A percentile compares a stretch with the other conserved stretches of the same genome.
phyloP scores from a whole-genome alignment of 257 asterid genomes.

The Solanum phureja region DNA sequence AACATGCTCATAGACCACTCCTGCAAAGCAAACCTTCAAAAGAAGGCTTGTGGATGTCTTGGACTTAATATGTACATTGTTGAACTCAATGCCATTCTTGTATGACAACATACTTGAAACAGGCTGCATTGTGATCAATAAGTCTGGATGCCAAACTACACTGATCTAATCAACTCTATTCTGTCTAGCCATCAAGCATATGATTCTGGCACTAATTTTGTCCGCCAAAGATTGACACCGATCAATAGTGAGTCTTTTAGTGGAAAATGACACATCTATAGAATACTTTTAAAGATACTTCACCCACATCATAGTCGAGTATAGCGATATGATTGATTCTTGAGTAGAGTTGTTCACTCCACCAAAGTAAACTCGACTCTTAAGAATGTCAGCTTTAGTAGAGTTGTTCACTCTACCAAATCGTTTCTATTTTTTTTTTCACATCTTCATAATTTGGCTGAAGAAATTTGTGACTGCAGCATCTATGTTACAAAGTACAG shows the following conservation, averaged over 20 bases:
- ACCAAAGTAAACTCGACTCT: not conserved
- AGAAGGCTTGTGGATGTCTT: no score
- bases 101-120: not conserved
- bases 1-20: no score
- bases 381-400: not conserved
- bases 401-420: not conserved
- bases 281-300: not conserved
- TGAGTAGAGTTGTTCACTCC: not conserved
- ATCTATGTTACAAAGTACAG: no score
- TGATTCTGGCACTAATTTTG: not conserved
- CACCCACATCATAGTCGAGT: not conserved
- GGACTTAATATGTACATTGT: no score
- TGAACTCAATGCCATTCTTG: not conserved
- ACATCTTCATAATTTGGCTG: no score
- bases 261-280: not conserved
- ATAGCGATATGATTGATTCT: not conserved
- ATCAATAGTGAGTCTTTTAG: not conserved
- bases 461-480: no score
- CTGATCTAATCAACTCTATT: not conserved
- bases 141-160: not conserved
- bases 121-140: not conserved
- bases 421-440: not conserved
- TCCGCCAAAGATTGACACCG: not conserved
- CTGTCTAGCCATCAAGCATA: not conserved
- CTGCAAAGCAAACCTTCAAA: no score